Evolutionary conservation across 116 monocot genomes (phyloP), one percentile per base, ranked within the genome.

Genomic region (Iris pallida): DNA sequence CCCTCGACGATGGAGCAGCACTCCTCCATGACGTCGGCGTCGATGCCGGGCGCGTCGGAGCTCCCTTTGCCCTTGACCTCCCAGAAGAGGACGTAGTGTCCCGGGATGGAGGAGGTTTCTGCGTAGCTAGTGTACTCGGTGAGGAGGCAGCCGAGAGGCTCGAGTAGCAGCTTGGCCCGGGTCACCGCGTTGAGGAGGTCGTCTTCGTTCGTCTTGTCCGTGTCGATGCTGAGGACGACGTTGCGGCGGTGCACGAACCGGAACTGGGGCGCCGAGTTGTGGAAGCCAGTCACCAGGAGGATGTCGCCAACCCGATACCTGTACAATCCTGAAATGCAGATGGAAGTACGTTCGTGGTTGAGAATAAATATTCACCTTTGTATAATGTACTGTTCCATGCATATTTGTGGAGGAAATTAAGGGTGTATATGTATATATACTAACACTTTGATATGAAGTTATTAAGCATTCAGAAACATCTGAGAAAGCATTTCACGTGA

Each of bases 1-100:
- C 20, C 78, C 78, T 91, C 91, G 14, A 88, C 78, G 3, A 64
- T 57, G 15, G 70, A 61, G 58, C 91, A 91, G 55, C 91, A 91
- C 0, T 60, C 74, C 49, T 81, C 83, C 76, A 90, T 79, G 0
- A 87, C 83, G 9, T 16, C 13, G 7, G n/a, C 4, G 42, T 64
- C 64, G 53, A 71, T 15, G 5, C 12, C 4, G 60, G 14, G 52
- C 17, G 4, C 16, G 15, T 14, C 8, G 16, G 14, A 3, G 16
- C 2, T 7, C 42, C 18, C 52, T 2, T 16, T 57, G 51, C 67
- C 0, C 41, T 70, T 73, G 56, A 91, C 69, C 73, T 91, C 91
- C 88, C 85, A 91, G 76, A 85, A 91, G 57, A 91, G 85, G 58
- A 91, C 87, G 69, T 91, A 91, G 80, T 88, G 91, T 45, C 91